These are phyloP conservation scores for Beauveria rudraprayagi DNA, from an alignment of 2,329 filamentous ascomycete genomes.

Conservation along the genomic window DNA sequence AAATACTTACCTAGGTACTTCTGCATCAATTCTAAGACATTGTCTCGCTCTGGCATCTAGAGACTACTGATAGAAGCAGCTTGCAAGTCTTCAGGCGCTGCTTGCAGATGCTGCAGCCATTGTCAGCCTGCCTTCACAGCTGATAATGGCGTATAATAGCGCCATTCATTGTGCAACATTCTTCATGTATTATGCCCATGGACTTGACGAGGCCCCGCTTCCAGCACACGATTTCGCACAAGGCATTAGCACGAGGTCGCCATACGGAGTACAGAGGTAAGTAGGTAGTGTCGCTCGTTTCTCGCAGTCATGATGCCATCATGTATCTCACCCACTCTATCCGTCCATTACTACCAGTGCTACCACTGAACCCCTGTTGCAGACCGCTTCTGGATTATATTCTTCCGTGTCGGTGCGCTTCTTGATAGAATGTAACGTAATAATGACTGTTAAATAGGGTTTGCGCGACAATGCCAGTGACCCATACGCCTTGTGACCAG, in stretches of 20 bases:
- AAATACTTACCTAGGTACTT: too few species aligned
- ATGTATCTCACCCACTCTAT: background rate
- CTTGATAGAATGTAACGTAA: background rate
- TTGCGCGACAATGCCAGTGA: constrained; percentile 5
- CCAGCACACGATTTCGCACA: background rate
- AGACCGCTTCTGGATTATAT: background rate
- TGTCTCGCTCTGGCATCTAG: background rate
- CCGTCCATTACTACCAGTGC: background rate
- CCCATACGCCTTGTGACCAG: background rate
- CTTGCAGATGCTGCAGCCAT: too few species aligned
- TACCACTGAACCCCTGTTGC: background rate
- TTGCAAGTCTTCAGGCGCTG: too few species aligned
- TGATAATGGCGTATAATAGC: background rate
- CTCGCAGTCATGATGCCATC: constrained; percentile 4
- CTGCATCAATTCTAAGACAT: background rate
- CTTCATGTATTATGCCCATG: too few species aligned
- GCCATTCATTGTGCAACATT: background rate
- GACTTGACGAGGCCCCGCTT: background rate
- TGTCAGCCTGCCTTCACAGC: background rate
- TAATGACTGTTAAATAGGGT: constrained; percentile 7
- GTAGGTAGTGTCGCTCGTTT: background rate
- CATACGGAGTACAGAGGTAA: background rate
- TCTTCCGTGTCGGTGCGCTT: background rate
- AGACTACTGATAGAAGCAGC: too few species aligned
- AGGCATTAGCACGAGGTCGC: background rate